Evolutionary conservation across 2,329 filamentous ascomycete species (phyloP), one percentile per base, ranked within the genome.

Genomic region (Chrysosporium keratinophilum): DNA sequence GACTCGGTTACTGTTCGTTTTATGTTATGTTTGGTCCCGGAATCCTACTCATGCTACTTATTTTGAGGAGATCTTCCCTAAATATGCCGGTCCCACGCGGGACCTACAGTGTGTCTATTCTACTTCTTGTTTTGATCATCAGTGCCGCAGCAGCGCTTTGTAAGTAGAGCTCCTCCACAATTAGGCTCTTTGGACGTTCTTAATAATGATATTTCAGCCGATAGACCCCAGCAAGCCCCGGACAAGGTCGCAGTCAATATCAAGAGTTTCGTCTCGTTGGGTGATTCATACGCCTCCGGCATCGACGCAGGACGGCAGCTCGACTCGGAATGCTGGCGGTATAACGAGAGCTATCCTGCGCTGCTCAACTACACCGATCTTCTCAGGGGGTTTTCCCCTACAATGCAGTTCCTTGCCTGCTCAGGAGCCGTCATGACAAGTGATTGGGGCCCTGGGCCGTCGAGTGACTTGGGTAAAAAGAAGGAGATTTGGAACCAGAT

Each of bases 271-370:
- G 60, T 61, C 1, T 58, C 63, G 1, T 48, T 65, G 10, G 62
- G 63, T 23, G 63, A 65, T 50, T 64, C 62, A 2, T 65, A 65
- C 46, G 60, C 62, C 17, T 56, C 63, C 7, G 63, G 63, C 6
- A 57, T 60, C 37, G 63, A 60, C 35, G 63, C 62, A 15, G 63
- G 63, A 4, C 43, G 39, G 9, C 53, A 55, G 11, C 51, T 59
- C 46, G 57, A 56, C 34, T 37, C 45, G 10, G 42, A 52, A 15
- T 64, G 62, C 50, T 62, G 60, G 35, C 54, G 57, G 28, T 65
- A 60, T 42, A 59, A 57, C 2, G 59, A 58, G n/a, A 58, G 62
- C 28, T 65, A 65, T 52, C 61, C 63, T 1, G 57, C 59, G 12
- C 61, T 62, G 39, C 41, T 65, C 14, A 56, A 52, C 41, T 15